Conservation (phyloP, 2,329 filamentous ascomycete species). For the Aspergillus amoenus region DNA sequence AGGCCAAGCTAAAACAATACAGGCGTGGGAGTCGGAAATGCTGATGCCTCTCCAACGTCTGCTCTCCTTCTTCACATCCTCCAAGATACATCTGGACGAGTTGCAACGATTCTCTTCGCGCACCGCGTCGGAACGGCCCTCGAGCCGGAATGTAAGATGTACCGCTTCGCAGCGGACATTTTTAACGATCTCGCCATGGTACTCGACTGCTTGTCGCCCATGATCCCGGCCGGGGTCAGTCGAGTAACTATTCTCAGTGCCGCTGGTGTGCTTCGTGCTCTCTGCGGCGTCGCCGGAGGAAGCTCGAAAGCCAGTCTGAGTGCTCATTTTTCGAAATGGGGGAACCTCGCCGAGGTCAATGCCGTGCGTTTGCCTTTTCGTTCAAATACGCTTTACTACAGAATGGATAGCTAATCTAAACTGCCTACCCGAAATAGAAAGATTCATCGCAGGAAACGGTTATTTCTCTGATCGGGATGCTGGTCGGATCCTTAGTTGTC, state of each 20-base stretch:
- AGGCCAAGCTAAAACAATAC: not conserved
- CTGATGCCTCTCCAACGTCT: conserved; percentile 72
- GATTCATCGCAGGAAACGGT: conserved; percentile 95
- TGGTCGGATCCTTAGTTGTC: conserved; percentile 78
- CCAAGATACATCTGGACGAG: conserved; percentile 75
- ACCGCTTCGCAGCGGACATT: conserved; percentile 80
- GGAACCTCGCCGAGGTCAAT: conserved; percentile 90
- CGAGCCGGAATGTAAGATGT: conserved; percentile 88
- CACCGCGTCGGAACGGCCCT: conserved; percentile 77
- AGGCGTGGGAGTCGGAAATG: conserved; percentile 82
- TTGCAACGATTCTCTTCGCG: conserved; percentile 85
- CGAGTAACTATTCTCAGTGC: conserved; percentile 60
- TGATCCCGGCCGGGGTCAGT: conserved; percentile 58
- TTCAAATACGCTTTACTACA: not conserved
- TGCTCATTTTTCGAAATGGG: conserved; percentile 83
- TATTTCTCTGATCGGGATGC: conserved; percentile 83
- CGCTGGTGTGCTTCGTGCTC: conserved; percentile 61
- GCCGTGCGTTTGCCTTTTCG: conserved; percentile 52
- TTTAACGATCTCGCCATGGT: conserved; percentile 87
- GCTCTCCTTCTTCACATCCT: conserved; percentile 80
- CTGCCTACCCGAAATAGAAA: conserved; percentile 50
- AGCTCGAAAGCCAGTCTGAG: conserved; percentile 88
- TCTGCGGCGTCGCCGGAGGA: conserved; percentile 88
- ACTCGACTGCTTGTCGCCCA: conserved; percentile 78
- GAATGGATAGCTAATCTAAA: conserved; percentile 2